Evolutionary conservation across 78 protist genomes (phyloP), one percentile per base, ranked within the genome.

Genomic region (Dictyostelium discoideum): DNA sequence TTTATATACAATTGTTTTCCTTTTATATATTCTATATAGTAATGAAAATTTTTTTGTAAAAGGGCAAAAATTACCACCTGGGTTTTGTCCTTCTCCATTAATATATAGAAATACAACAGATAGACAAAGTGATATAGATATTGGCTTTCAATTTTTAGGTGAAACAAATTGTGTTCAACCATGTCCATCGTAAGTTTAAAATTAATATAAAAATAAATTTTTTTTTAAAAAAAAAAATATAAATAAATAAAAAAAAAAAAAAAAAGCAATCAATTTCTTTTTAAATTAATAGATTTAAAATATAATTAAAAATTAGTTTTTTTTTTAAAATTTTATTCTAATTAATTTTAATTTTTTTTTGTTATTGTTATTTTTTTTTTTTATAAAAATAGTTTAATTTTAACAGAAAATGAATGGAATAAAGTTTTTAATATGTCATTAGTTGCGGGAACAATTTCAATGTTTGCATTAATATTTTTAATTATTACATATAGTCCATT

Each of bases 1-100:
- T 20, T 60, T 60, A 60, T 60, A 60, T 60, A 20, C 22, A 5
- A 60, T 60, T 20, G 4, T 16, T 60, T 60, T 60, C 69, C 69
- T 60, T 60, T 60, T 67, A 67, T 24, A 67, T 69, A 69, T 11
- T 26, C 7, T 24, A 11, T 11, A 26, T 26, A 26, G 24, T 26
- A 24, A 24, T 69, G 39, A 69, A 20, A 69, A 26, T 26, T 26
- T 26, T 69, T 69, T 69, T 69, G 77, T 69, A 22, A n/a, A 69
- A 26, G 32, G 42, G 18, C 77, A 69, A 69, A 67, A 5, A n/a
- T 67, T 67, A 24, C 76, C 76, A 24, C 26, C 76, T 24, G 32
- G 76, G n/a, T 79, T 79, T 81, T 87, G 93, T 39, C 93, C 93
- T 20, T 13, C 20, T 4, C 78, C 84, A 57, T 63, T 87, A 26